These are phyloP conservation scores for Allium fistulosum DNA, from an alignment of 106 monocot species.

Conservation along the genomic window DNA sequence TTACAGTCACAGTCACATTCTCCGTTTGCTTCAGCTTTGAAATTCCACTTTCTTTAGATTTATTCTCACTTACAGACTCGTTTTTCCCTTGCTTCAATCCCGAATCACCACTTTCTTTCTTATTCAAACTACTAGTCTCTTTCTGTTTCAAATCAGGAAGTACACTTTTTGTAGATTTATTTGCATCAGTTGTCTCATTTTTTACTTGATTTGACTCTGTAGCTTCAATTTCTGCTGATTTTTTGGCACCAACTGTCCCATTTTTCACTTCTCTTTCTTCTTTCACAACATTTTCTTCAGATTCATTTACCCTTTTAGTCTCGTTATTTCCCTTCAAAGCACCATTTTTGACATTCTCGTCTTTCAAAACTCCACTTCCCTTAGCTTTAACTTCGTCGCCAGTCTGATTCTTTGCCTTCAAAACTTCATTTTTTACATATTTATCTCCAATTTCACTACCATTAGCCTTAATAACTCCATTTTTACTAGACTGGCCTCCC, in stretches of 20 bases:
- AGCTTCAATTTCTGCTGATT: too few relatives aligned
- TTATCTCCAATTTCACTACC: neutral
- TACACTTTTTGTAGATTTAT: neutral
- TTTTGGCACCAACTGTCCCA: too few relatives aligned
- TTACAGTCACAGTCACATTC: neutral
- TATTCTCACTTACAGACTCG: neutral
- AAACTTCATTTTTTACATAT: neutral
- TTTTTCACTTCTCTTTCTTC: too few relatives aligned
- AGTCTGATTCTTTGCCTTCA: neutral
- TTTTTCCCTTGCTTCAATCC: neutral
- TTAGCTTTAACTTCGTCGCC: neutral
- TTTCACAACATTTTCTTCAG: neutral
- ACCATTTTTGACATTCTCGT: neutral
- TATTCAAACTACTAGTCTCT: too few relatives aligned
- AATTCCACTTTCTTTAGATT: neutral
- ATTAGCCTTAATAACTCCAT: neutral
- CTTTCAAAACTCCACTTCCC: slow-evolving; percentile 1
- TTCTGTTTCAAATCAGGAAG: too few relatives aligned
- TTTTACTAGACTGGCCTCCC: neutral
- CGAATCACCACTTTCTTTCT: neutral
- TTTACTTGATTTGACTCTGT: too few relatives aligned
- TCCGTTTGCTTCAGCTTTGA: neutral
- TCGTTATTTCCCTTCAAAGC: slow-evolving; percentile 2
- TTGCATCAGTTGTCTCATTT: too few relatives aligned
- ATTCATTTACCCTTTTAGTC: neutral